phyloP scores from a whole-genome alignment of 2,329 filamentous ascomycete genomes.

The Pseudopyricularia cyperi region DNA sequence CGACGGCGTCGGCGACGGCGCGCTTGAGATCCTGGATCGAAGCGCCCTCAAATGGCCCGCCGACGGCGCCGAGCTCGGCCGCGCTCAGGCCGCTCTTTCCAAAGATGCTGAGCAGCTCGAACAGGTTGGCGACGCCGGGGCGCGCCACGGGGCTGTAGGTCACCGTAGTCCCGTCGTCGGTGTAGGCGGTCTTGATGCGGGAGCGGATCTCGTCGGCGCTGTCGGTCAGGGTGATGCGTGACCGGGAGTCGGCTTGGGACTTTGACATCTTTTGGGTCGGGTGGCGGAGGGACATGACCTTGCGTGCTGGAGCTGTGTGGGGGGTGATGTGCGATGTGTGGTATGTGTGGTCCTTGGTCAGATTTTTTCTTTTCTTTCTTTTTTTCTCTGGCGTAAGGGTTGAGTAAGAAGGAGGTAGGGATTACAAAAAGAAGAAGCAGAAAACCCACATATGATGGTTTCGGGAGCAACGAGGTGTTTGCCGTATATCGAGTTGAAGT shows the following conservation, averaged over 20 bases:
- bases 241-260: slow-evolving; percentile 57
- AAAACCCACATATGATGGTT: slow-evolving; percentile 53
- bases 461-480: slow-evolving; percentile 52
- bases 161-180: slow-evolving; percentile 56
- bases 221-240: slow-evolving; percentile 76
- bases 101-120: slow-evolving; percentile 67
- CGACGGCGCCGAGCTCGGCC: slow-evolving; percentile 23
- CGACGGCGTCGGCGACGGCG: slow-evolving; percentile 45
- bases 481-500: slow-evolving; percentile 67
- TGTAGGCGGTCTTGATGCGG: slow-evolving; percentile 64
- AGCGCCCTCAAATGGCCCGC: slow-evolving; percentile 15
- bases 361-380: too few species aligned
- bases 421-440: neutral
- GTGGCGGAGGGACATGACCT: slow-evolving; percentile 78
- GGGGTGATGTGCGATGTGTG: neutral
- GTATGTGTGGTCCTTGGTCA: too few species aligned
- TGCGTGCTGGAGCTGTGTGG: slow-evolving; percentile 54
- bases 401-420: neutral
- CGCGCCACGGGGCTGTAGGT: slow-evolving; percentile 57
- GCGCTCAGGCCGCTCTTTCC: slow-evolving; percentile 27
- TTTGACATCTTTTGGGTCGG: slow-evolving; percentile 90
- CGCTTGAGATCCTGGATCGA: slow-evolving; percentile 50
- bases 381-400: neutral
- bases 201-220: slow-evolving; percentile 43
- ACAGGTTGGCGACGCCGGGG: slow-evolving; percentile 77